A percentile compares a stretch with the other conserved stretches of the same genome.
phyloP scores from a whole-genome alignment of 1,284 basidiomycete genomes.

The Ceratobasidium sp. region DNA sequence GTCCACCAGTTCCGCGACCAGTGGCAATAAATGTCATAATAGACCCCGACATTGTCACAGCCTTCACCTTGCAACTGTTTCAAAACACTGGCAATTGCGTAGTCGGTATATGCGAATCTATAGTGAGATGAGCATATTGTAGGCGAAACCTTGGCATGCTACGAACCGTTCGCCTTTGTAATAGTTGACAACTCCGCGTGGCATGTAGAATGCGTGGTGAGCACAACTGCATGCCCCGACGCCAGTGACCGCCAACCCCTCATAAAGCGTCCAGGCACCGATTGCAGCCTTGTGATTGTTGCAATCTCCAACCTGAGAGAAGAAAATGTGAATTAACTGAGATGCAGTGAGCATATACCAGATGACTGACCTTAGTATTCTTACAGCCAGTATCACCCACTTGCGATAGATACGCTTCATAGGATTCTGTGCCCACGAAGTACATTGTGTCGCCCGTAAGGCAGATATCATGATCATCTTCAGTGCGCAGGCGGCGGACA shows the following conservation, averaged over 20 bases:
- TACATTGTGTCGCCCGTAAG: background rate
- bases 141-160: background rate
- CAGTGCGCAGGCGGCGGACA: background rate
- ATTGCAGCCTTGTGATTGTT: conserved; percentile 15
- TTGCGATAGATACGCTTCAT: background rate
- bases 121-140: background rate
- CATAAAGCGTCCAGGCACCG: background rate
- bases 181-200: background rate
- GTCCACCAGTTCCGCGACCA: background rate
- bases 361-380: background rate
- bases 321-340: background rate
- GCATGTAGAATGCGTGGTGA: background rate
- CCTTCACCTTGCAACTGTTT: background rate
- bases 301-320: background rate
- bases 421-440: background rate
- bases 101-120: conserved; percentile 26
- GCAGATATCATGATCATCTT: background rate
- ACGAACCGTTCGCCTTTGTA: conserved; percentile 5
- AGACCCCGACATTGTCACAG: background rate
- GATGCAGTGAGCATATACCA: background rate
- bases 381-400: background rate
- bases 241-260: background rate
- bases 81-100: conserved; percentile 1
- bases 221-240: conserved; percentile 12
- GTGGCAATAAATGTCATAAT: conserved; percentile 33